Evolutionary conservation across 306 rosid genomes (phyloP).

Genomic region (Cucurbita ficifolia): DNA sequence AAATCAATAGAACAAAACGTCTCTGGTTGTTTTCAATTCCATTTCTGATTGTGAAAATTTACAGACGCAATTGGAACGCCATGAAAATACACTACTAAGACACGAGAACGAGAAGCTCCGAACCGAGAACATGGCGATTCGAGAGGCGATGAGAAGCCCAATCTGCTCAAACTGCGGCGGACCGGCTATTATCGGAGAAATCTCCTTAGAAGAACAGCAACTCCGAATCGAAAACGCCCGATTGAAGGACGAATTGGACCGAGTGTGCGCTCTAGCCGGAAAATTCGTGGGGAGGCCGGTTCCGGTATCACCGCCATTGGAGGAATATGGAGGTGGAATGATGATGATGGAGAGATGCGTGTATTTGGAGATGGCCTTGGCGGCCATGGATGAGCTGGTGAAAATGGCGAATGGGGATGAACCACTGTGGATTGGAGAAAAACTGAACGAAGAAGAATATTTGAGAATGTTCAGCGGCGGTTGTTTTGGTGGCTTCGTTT

Average conservation of each 20-base stretch:
- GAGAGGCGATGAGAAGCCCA: slow-evolving; percentile 83
- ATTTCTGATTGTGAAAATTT: neutral
- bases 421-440: slow-evolving; percentile 68
- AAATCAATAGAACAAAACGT: too few relatives aligned
- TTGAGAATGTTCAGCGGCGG: slow-evolving; percentile 36
- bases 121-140: slow-evolving; percentile 75
- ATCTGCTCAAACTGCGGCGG: slow-evolving; percentile 83
- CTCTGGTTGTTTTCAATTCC: neutral
- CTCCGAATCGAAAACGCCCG: slow-evolving; percentile 78
- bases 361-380: slow-evolving; percentile 67
- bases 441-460: slow-evolving; percentile 62
- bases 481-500: slow-evolving; percentile 65
- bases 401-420: slow-evolving; percentile 56
- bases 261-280: slow-evolving; percentile 74
- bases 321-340: slow-evolving; percentile 40
- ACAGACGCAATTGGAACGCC: slow-evolving; percentile 94
- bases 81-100: slow-evolving; percentile 68
- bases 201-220: slow-evolving; percentile 73
- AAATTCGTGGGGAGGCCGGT: slow-evolving; percentile 77
- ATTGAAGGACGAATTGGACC: slow-evolving; percentile 71
- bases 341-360: slow-evolving; percentile 51
- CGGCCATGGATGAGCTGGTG: slow-evolving; percentile 88
- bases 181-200: slow-evolving; percentile 67
- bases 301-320: slow-evolving; percentile 28
- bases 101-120: slow-evolving; percentile 86